phyloP scores from a whole-genome alignment of 1,284 basidiomycete species.

The Xerocomus minutiporus region DNA sequence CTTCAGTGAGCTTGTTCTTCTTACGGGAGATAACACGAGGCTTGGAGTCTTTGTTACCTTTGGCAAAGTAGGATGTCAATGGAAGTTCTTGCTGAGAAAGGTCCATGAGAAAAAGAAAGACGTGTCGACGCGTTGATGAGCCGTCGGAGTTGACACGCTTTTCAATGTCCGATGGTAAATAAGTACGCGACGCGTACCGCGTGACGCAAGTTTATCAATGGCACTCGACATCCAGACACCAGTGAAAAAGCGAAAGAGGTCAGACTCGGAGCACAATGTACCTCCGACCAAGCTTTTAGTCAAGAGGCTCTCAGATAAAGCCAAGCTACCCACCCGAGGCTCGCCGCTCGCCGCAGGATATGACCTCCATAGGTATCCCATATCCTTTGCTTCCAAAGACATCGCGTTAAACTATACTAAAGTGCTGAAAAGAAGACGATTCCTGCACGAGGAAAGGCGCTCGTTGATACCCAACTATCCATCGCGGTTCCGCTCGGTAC shows the following conservation, averaged over 20 bases:
- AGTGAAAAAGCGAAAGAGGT: constrained; percentile 59
- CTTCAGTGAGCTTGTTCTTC: constrained; percentile 1
- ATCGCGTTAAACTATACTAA: constrained; percentile 8
- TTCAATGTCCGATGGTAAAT: constrained; percentile 21
- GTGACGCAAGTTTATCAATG: constrained; percentile 14
- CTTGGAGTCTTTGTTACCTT: constrained; percentile 6
- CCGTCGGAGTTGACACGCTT: constrained; percentile 41
- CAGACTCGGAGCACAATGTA: constrained; percentile 26
- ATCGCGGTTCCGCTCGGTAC: constrained; percentile 90
- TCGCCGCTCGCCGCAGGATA: constrained; percentile 87
- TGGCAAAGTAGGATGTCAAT: constrained; percentile 27
- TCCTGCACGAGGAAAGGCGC: constrained; percentile 82
- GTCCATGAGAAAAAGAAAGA: constrained; percentile 22
- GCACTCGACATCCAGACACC: constrained; percentile 34
- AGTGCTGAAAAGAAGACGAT: constrained; percentile 78
- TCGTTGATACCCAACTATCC: constrained; percentile 87
- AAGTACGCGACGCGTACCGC: constrained; percentile 31
- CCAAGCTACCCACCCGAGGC: constrained; percentile 83
- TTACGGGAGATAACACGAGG: not conserved
- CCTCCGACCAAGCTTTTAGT: constrained; percentile 64
- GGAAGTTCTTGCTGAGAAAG: constrained; percentile 34
- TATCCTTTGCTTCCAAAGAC: not conserved
- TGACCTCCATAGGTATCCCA: constrained; percentile 78
- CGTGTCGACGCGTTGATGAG: not conserved
- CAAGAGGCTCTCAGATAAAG: constrained; percentile 80